Conservation (phyloP, 768 basidiomycete species). For the Butyriboletus loyo region DNA sequence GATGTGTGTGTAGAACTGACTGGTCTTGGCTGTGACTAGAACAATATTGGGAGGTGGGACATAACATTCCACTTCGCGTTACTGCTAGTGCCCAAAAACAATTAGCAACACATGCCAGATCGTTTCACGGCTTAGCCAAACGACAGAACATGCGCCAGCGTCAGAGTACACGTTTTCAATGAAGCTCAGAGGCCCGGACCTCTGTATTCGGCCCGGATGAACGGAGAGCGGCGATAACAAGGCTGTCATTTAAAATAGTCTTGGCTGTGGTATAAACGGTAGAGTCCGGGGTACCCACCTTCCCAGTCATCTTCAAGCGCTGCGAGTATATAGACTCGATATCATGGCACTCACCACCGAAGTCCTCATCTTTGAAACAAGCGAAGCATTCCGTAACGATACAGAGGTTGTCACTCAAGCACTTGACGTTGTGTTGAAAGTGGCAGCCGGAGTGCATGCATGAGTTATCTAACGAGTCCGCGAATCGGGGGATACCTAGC, state of each 20-base stretch:
- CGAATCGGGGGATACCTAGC: background rate
- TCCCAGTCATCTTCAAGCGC: background rate
- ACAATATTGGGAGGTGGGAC: no score
- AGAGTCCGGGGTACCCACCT: background rate
- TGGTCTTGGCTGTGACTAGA: no score
- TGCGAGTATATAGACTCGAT: background rate
- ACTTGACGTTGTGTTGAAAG: conserved; percentile 7
- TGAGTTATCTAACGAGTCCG: conserved; percentile 6
- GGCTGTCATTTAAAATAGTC: background rate
- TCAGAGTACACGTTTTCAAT: no score
- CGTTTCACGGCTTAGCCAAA: background rate
- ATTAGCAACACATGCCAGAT: no score
- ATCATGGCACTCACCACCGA: conserved; percentile 23
- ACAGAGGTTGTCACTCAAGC: background rate
- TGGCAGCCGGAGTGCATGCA: conserved; percentile 9
- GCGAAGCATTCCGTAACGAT: conserved; percentile 5
- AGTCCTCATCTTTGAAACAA: conserved; percentile 19
- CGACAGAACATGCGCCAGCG: background rate
- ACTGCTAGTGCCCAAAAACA: no score
- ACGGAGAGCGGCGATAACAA: no score
- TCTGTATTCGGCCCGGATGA: background rate
- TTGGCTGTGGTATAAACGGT: background rate
- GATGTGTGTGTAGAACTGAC: no score
- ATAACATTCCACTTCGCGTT: no score
- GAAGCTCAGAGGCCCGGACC: background rate